Base-by-base conservation (phyloP, 108 stramenopile species). In the Stephanodiscus minutulus region DNA sequence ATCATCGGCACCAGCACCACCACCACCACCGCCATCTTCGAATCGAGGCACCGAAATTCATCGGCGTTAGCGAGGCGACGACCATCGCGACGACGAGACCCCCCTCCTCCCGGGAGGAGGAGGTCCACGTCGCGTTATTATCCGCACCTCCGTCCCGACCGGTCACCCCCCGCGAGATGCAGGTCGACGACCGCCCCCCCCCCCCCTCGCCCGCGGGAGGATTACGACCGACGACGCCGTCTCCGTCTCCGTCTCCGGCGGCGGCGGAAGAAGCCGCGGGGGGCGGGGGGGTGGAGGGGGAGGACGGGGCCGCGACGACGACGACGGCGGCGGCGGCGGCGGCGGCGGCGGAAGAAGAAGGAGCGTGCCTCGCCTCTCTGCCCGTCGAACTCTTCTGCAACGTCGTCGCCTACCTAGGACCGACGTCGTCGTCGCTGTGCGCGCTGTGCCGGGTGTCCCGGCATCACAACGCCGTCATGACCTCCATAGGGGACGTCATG, bases 371-470 rank as follows among this genome's bases (percentile, higher is more conserved):
- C 43, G 44, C 44, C 22, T n/a, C 46, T 12, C 61, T 70, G 12
- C 70, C 70, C 3, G 17, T 36, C 43, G 70, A 70, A 29, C 44
- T 70, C 0, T 70, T 70, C 49, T 70, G 59, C 47, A 70, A 61
- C 36, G 46, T 70, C 25, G 18, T 70, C 22, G 28, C 70, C 35
- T 70, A 49, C 70, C 56, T 70, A 7, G 70, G 70, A n/a, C 70
- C 70, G 25, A 70, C 70, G 36, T 70, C 70, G 33, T 29, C 58
- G 20, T 70, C 70, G 1, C 70, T 70, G 1, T 70, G 70, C 28
- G 7, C 46, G 15, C 58, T 70, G 10, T 29, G 47, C 22, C 70
- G 43, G 56, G 18, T 70, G 12, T 36, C 58, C 6, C 46, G 48
- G 3, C n/a, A 70, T 35, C 59, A 70, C 43, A 46, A 58, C 31